Percentiles rank a stretch among this genome's conserved stretches.
Conservation (phyloP, 78 protist species). For the Dictyostelium firmibasis region DNA sequence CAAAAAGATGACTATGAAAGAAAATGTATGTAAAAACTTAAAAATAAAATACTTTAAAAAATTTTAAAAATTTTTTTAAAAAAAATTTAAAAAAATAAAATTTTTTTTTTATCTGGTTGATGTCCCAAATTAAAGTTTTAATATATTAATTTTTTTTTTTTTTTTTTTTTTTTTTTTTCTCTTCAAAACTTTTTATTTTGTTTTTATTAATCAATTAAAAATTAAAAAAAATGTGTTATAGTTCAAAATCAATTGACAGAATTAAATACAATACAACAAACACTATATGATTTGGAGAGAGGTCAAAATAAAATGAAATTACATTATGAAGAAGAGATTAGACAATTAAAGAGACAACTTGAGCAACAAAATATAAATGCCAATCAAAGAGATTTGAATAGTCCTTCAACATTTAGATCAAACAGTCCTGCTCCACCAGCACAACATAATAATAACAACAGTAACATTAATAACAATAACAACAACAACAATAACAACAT, state of each 20-base stretch:
- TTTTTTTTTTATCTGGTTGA: too few species aligned
- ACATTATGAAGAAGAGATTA: conserved; percentile 82
- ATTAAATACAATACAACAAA: conserved; percentile 49
- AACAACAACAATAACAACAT: neutral
- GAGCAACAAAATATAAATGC: conserved; percentile 8
- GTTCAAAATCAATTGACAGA: conserved; percentile 63
- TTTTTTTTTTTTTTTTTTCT: neutral
- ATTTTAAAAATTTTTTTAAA: too few species aligned
- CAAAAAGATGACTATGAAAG: conserved; percentile 81
- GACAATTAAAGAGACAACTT: conserved; percentile 37
- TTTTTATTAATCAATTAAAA: too few species aligned
- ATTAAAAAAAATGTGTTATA: neutral
- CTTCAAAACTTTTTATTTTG: too few species aligned
- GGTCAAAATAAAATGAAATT: conserved; percentile 33
- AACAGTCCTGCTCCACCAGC: conserved; percentile 58
- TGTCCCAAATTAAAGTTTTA: neutral
- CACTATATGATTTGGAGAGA: conserved; percentile 63
- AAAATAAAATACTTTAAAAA: too few species aligned
- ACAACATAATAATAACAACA: neutral
- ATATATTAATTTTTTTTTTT: neutral
- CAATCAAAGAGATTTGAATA: conserved; percentile 49
- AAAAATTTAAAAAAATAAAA: neutral
- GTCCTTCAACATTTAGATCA: conserved; percentile 56
- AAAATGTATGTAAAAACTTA: conserved; percentile 72
- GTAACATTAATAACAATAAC: neutral